Evolutionary conservation across 768 basidiomycete genomes (phyloP).

Genomic region (Agaricus blazei): DNA sequence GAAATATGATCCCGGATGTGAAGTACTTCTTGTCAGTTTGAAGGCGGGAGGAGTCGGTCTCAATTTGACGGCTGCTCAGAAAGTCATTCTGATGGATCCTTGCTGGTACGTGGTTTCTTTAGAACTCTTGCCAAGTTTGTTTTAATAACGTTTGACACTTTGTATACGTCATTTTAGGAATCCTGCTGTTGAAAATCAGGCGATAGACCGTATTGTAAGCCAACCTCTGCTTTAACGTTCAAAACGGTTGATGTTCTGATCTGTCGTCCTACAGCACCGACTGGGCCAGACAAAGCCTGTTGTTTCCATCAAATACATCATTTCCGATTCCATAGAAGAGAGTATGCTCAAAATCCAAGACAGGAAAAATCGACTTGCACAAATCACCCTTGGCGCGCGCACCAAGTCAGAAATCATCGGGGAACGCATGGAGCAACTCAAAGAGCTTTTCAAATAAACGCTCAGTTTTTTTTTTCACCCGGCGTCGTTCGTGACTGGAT

Average conservation of each 20-base stretch:
- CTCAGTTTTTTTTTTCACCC: neutral
- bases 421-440: constrained; percentile 84
- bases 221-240: neutral
- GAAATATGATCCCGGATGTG: constrained; percentile 84
- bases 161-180: constrained; percentile 53
- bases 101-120: constrained; percentile 61
- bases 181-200: constrained; percentile 95
- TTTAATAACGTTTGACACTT: constrained; percentile 3
- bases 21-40: constrained; percentile 92
- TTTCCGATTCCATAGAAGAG: constrained; percentile 91
- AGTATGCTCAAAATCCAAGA: constrained; percentile 88
- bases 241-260: neutral
- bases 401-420: constrained; percentile 86
- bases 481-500: constrained; percentile 17
- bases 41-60: constrained; percentile 97
- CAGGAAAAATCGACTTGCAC: constrained; percentile 92
- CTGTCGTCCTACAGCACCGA: constrained; percentile 62
- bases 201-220: constrained; percentile 93
- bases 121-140: neutral
- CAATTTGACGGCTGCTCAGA: constrained; percentile 91
- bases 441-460: constrained; percentile 56
- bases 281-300: constrained; percentile 93
- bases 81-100: constrained; percentile 94
- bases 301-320: constrained; percentile 88
- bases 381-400: constrained; percentile 86